phyloP scores from a whole-genome alignment of 192 early-diverging fungal genomes.

The Entrophospora sp. region DNA sequence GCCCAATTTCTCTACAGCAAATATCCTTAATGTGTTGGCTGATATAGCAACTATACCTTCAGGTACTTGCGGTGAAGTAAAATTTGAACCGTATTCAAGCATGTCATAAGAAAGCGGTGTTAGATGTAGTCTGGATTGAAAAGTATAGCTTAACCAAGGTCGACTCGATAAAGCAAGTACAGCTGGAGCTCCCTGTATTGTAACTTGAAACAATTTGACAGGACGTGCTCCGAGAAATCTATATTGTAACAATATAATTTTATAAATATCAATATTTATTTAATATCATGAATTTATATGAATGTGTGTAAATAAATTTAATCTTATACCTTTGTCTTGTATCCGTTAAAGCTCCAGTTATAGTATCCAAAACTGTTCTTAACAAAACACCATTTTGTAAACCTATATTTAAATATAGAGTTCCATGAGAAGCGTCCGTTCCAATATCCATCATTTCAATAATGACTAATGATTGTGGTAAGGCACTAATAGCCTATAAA shows the following conservation, averaged over 20 bases:
- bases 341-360: conserved; percentile 75
- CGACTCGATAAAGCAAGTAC: conserved; percentile 77
- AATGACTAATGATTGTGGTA: conserved; percentile 66
- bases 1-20: conserved; percentile 77
- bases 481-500: conserved; percentile 50
- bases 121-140: conserved; percentile 60
- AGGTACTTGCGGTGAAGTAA: conserved; percentile 75
- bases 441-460: conserved; percentile 74
- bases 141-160: conserved; percentile 84
- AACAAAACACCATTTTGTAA: conserved; percentile 83
- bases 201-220: conserved; percentile 69
- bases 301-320: background rate
- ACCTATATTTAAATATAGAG: conserved; percentile 77
- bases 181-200: conserved; percentile 56
- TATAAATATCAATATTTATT: too few species aligned
- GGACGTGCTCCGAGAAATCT: conserved; percentile 80
- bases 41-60: conserved; percentile 86
- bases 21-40: conserved; percentile 74
- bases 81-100: conserved; percentile 74
- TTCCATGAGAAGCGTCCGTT: conserved; percentile 45
- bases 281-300: background rate
- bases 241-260: too few species aligned
- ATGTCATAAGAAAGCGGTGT: conserved; percentile 82
- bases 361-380: conserved; percentile 74
- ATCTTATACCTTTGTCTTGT: conserved; percentile 47